A percentile compares a stretch with the other conserved stretches of the same genome.
Conservation (phyloP, 2,329 filamentous ascomycete species). For the Geosmithia morbida region DNA sequence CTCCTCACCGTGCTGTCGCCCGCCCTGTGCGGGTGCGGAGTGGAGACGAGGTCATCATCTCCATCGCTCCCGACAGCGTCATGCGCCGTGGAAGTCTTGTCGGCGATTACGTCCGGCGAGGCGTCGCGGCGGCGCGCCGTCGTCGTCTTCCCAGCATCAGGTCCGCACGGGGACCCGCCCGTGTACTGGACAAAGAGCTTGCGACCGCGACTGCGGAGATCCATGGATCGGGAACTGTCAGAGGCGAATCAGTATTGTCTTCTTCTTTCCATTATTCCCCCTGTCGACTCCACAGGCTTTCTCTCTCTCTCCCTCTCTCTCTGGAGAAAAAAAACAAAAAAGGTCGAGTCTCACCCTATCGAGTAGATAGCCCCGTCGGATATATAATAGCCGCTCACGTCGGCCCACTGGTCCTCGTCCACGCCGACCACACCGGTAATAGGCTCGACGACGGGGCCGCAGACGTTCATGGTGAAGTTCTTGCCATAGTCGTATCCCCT, state of each 20-base stretch:
- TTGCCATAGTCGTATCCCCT: constrained; percentile 63
- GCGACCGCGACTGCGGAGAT: constrained; percentile 46
- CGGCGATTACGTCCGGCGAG: neutral
- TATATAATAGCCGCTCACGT: constrained; percentile 68
- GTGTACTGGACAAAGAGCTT: constrained; percentile 68
- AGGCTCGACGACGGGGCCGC: constrained; percentile 56
- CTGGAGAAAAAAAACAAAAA: neutral
- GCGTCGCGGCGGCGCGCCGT: neutral
- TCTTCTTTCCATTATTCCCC: no score
- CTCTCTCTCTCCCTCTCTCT: neutral
- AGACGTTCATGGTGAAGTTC: constrained; percentile 78
- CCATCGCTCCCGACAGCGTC: neutral
- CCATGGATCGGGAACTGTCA: constrained; percentile 31
- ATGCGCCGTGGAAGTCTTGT: neutral
- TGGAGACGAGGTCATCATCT: neutral
- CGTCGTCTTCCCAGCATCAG: neutral
- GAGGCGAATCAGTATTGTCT: neutral
- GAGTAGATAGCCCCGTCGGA: constrained; percentile 52
- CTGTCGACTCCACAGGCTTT: no score
- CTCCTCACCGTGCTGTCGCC: constrained; percentile 21
- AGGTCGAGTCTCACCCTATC: constrained; percentile 59
- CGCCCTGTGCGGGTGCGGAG: constrained; percentile 3
- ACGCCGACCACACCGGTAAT: constrained; percentile 51
- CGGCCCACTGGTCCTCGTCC: constrained; percentile 45
- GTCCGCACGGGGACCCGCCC: constrained; percentile 60